These are phyloP conservation scores for Fragaria iinumae DNA, from an alignment of 306 rosid species.

Conservation along the genomic window DNA sequence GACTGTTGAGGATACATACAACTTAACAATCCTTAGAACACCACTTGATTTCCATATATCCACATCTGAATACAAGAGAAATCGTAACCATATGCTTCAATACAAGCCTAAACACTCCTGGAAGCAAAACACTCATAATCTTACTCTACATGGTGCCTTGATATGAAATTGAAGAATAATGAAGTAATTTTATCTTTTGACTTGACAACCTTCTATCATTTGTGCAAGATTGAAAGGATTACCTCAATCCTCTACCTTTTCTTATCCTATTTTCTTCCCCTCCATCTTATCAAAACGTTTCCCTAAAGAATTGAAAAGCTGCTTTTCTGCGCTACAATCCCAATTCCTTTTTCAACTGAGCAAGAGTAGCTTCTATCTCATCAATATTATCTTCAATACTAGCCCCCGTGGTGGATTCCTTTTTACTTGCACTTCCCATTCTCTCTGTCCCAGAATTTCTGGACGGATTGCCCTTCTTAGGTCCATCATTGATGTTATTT, in stretches of 20 bases:
- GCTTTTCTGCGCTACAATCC: slow-evolving; percentile 53
- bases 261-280: background rate
- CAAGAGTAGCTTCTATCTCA: slow-evolving; percentile 91
- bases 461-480: slow-evolving; percentile 40
- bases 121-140: background rate
- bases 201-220: background rate
- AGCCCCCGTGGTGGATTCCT: slow-evolving; percentile 44
- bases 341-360: slow-evolving; percentile 76
- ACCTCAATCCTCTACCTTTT: background rate
- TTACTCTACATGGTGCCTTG: background rate
- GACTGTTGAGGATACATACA: background rate
- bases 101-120: background rate
- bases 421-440: slow-evolving; percentile 24
- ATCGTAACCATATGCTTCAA: background rate
- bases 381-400: slow-evolving; percentile 74
- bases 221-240: slow-evolving; percentile 6
- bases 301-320: background rate
- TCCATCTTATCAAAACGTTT: background rate
- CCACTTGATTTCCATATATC: background rate
- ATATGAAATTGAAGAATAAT: background rate
- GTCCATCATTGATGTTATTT: slow-evolving; percentile 28
- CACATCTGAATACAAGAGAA: slow-evolving; percentile 3
- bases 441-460: slow-evolving; percentile 34
- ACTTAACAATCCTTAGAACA: background rate
- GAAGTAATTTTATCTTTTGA: background rate